Percentiles rank a stretch among this genome's conserved stretches.
These are phyloP conservation scores for Penicillium cosmopolitanum DNA, from an alignment of 495 filamentous ascomycete species.

Conservation along the genomic window DNA sequence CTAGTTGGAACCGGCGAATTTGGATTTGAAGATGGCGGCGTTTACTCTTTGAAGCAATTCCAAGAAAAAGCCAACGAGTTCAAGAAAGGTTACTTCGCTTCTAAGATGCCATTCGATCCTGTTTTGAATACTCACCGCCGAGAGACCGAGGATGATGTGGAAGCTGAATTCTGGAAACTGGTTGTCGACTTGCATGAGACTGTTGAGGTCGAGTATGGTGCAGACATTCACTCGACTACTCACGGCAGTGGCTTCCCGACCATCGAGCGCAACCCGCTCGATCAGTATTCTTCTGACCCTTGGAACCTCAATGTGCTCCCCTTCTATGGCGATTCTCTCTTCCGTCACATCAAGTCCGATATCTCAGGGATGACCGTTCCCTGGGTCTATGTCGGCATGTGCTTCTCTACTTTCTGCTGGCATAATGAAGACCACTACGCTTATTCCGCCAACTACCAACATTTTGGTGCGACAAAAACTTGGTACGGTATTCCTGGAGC, in stretches of 20 bases:
- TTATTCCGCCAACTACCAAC: constrained; percentile 98
- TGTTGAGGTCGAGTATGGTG: constrained; percentile 97
- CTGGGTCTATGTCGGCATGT: constrained; percentile 99
- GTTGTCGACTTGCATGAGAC: constrained; percentile 92
- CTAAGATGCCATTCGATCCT: constrained; percentile 88
- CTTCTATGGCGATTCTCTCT: constrained; percentile 87
- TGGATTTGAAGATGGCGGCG: constrained; percentile 94
- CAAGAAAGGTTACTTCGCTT: constrained; percentile 90
- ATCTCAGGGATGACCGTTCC: constrained; percentile 99
- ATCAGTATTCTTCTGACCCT: constrained; percentile 83
- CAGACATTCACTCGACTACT: constrained; percentile 97
- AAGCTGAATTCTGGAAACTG: constrained; percentile 94
- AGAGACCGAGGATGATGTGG: constrained; percentile 94
- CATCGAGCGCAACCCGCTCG: constrained; percentile 83
- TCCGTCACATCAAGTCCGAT: constrained; percentile 96
- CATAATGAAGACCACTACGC: constrained; percentile 98
- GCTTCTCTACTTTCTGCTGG: constrained; percentile 99
- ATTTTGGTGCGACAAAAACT: constrained; percentile 97
- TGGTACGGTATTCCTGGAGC: constrained; percentile 98
- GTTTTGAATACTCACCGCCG: constrained; percentile 75
- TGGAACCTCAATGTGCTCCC: constrained; percentile 98
- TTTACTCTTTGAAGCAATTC: constrained; percentile 95
- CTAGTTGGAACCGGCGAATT: constrained; percentile 96
- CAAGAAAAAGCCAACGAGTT: constrained; percentile 95
- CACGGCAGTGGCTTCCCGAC: constrained; percentile 98